Base-by-base conservation (phyloP, 1,284 basidiomycete genomes). In the Ceratobasidium sp. region DNA sequence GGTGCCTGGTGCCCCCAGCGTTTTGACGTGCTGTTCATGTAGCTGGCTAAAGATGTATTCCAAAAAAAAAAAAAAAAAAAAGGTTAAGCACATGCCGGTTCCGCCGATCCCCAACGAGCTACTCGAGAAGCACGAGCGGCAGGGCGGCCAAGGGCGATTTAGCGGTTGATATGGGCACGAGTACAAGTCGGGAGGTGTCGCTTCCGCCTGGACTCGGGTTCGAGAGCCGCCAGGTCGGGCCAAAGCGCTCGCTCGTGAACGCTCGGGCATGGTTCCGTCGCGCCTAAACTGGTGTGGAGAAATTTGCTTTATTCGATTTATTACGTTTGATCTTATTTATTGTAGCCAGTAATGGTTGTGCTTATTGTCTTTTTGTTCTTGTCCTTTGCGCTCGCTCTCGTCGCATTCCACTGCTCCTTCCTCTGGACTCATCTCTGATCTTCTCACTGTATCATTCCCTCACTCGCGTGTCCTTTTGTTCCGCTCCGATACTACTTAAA, bases 231-330 rank as follows among this genome's bases (percentile, higher is more conserved):
- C 67, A 51, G 23, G 54, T 44, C 30, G 67, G 67, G n/a, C 54
- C 54, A n/a, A 58, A 59, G 42, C 54, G 67, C 5, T 46, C 60
- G 67, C 46, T 70, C 18, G 67, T 49, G 23, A 70, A 70, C 30
- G 67, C 67, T 8, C 53, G 67, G 25, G 67, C 67, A 6, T 70
- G 67, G 67, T 70, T 70, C 40, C 67, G 67, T 36, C 67, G 67
- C 7, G 46, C 56, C 18, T 70, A 58, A n/a, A n/a, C n/a, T n/a
- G n/a, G 25, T 38, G 23, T 25, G 4, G 3, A 14, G 12, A 28
- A 14, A 28, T 28, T 12, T 30, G n/a, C 18, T 58, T 58, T 38
- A 58, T 30, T n/a, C 30, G 33, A 9, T 58, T 58, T 58, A 58
- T 58, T 58, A 33, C 28, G 28, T 6, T 58, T 58, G 28, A 53